phyloP scores from a whole-genome alignment of 2,329 filamentous ascomycete species.

The Colletotrichum lini region DNA sequence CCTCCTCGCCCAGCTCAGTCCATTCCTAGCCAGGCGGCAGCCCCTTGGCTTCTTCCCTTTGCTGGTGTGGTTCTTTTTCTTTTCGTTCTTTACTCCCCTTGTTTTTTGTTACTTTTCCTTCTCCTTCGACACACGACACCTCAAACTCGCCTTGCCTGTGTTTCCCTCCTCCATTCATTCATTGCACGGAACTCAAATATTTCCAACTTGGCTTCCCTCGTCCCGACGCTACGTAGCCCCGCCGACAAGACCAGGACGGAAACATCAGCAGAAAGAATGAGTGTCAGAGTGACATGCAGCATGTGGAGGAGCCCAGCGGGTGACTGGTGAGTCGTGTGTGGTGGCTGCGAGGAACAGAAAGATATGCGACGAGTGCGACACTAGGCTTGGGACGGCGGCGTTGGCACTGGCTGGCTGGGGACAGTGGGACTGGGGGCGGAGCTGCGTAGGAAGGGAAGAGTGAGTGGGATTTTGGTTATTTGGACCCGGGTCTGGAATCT shows the following conservation, averaged over 20 bases:
- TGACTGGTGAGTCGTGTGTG: not conserved
- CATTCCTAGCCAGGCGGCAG: too few relatives aligned
- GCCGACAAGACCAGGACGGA: slow-evolving; percentile 1
- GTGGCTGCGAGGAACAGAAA: slow-evolving; percentile 2
- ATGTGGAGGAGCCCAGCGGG: not conserved
- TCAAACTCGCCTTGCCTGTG: too few relatives aligned
- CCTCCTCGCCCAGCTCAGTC: too few relatives aligned
- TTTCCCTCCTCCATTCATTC: not conserved
- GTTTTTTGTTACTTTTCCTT: too few relatives aligned
- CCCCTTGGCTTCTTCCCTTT: too few relatives aligned
- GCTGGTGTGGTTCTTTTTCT: too few relatives aligned
- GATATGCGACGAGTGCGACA: not conserved
- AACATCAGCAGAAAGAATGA: slow-evolving; percentile 15
- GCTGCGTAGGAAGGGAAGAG: not conserved
- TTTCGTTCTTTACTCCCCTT: too few relatives aligned
- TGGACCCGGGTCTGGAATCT: slow-evolving; percentile 37
- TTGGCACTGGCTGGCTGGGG: slow-evolving; percentile 3
- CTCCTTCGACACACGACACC: too few relatives aligned
- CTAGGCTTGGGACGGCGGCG: slow-evolving; percentile 7
- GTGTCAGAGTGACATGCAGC: not conserved
- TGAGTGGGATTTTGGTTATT: slow-evolving; percentile 16
- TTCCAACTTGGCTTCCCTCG: not conserved
- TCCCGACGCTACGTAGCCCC: not conserved
- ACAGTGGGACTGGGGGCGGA: slow-evolving; percentile 11
- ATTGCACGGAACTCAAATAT: not conserved